These are phyloP conservation scores for Amanita phalloides DNA, from an alignment of 768 basidiomycete genomes.

Conservation along the genomic window DNA sequence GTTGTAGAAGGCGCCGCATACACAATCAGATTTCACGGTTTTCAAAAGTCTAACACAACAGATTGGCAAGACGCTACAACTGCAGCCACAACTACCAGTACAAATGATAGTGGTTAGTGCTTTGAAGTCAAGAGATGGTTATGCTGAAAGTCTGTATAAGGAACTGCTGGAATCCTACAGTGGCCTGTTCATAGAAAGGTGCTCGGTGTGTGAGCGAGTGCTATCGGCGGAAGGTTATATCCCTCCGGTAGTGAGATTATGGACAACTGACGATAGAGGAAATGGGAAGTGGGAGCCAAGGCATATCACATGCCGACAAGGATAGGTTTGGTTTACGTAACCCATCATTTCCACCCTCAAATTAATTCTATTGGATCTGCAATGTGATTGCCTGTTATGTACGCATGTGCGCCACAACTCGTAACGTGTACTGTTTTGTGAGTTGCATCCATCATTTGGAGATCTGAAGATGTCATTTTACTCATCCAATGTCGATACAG, in stretches of 20 bases:
- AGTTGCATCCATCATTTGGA: neutral
- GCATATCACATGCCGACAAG: constrained; percentile 29
- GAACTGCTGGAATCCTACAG: constrained; percentile 44
- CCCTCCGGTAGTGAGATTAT: constrained; percentile 58
- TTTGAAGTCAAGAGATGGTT: neutral
- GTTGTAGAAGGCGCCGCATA: constrained; percentile 52
- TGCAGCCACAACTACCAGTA: constrained; percentile 40
- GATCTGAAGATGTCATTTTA: neutral
- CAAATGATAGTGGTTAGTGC: constrained; percentile 37
- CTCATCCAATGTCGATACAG: neutral
- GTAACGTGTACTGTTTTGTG: neutral
- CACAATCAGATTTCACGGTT: constrained; percentile 54
- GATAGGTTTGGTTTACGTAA: neutral
- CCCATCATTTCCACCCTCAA: constrained; percentile 1
- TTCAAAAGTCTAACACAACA: constrained; percentile 62
- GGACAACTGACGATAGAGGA: constrained; percentile 27
- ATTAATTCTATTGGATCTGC: neutral
- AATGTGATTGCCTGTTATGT: neutral
- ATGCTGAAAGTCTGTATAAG: constrained; percentile 17
- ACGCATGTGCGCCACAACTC: neutral
- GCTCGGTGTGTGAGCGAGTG: constrained; percentile 51
- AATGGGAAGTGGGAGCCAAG: constrained; percentile 25
- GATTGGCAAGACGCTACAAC: constrained; percentile 46
- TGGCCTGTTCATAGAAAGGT: constrained; percentile 51
- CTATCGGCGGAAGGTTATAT: constrained; percentile 61